These are phyloP conservation scores for Cryptococcus depauperatus DNA, from an alignment of 1,284 basidiomycete species.

Conservation along the genomic window DNA sequence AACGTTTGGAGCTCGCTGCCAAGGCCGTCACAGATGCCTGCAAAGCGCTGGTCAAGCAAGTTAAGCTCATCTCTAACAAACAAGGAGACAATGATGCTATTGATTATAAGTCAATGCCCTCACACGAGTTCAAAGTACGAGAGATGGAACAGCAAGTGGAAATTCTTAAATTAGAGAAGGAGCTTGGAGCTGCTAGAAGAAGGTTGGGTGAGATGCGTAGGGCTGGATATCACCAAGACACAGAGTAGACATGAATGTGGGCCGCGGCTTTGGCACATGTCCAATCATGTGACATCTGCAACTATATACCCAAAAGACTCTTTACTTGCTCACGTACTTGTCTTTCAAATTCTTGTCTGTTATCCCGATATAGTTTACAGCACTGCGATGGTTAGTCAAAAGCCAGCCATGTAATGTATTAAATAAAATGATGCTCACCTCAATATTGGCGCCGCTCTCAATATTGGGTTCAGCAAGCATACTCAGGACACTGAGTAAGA, in stretches of 20 bases:
- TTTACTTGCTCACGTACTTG: conserved; percentile 47
- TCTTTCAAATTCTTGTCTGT: conserved; percentile 54
- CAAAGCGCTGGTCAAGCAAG: conserved; percentile 90
- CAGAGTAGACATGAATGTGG: conserved; percentile 19
- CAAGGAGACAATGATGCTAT: conserved; percentile 69
- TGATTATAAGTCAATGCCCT: conserved; percentile 88
- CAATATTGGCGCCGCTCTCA: conserved; percentile 95
- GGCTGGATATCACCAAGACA: conserved; percentile 57
- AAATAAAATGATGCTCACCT: conserved; percentile 42
- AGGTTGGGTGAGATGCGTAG: conserved; percentile 80
- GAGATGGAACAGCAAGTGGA: conserved; percentile 99
- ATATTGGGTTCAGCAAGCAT: conserved; percentile 99
- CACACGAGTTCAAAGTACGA: conserved; percentile 89
- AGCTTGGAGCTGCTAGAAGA: conserved; percentile 78
- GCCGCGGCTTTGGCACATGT: neutral
- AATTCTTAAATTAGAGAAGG: conserved; percentile 93
- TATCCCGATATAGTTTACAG: conserved; percentile 88
- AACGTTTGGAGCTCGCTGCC: conserved; percentile 87
- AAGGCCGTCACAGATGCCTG: conserved; percentile 99
- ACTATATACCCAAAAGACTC: conserved; percentile 46
- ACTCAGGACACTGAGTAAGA: conserved; percentile 87
- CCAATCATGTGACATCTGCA: neutral
- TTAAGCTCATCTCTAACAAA: conserved; percentile 86
- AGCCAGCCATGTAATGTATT: no score
- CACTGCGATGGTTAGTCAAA: conserved; percentile 48